phyloP scores from a whole-genome alignment of 148 eudicot genomes.

The Salicornia ramosissima region DNA sequence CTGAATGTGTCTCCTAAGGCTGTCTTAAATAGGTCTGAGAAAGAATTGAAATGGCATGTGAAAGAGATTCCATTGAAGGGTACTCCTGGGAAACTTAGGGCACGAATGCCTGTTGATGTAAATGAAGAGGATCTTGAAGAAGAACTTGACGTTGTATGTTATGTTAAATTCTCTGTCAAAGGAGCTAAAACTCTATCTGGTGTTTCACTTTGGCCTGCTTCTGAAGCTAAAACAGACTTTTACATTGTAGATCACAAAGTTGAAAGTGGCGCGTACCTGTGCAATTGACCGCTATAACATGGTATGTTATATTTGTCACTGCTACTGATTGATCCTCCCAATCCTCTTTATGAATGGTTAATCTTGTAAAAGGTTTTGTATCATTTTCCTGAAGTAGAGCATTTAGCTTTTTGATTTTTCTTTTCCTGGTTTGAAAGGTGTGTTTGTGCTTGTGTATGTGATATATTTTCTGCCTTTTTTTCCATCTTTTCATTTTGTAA shows the following conservation, averaged over 20 bases:
- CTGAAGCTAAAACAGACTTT: constrained; percentile 77
- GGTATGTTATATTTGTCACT: constrained; percentile 16
- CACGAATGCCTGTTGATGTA: constrained; percentile 74
- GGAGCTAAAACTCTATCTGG: constrained; percentile 70
- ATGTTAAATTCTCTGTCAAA: constrained; percentile 64
- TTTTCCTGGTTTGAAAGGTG: neutral
- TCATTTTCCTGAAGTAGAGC: constrained; percentile 22
- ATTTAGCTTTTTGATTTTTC: constrained; percentile 7
- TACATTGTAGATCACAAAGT: constrained; percentile 69
- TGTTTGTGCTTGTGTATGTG: constrained; percentile 15
- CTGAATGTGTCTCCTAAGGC: constrained; percentile 89
- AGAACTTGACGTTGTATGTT: constrained; percentile 71
- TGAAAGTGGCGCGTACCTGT: constrained; percentile 65
- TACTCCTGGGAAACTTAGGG: constrained; percentile 74
- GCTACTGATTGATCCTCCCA: constrained; percentile 23
- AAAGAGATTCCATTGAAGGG: constrained; percentile 80
- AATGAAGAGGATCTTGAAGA: constrained; percentile 68
- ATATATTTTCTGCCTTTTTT: neutral
- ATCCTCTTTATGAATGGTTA: constrained; percentile 24
- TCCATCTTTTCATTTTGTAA: constrained; percentile 1
- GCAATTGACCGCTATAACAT: constrained; percentile 45
- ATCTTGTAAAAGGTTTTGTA: constrained; percentile 34
- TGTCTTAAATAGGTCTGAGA: constrained; percentile 75
- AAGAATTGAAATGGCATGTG: constrained; percentile 85
- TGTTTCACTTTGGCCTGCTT: constrained; percentile 69